Base-by-base conservation (phyloP, 768 basidiomycete genomes). In the Tricholomella constricta region DNA sequence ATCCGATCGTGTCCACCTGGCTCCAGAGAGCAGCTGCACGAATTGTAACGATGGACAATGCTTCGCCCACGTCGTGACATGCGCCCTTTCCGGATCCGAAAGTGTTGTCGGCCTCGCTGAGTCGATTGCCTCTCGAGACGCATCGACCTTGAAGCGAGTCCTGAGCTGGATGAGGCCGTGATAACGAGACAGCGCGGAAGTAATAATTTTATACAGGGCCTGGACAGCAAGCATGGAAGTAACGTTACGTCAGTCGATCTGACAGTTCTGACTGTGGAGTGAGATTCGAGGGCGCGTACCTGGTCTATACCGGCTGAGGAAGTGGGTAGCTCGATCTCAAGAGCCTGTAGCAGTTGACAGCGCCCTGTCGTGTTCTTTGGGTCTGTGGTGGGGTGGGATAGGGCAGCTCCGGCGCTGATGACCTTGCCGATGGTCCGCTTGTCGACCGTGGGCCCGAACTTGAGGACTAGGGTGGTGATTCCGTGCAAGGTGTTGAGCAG, bases 391-490 rank as follows among this genome's bases (percentile, higher is more conserved):
- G 49, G 45, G 15, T 40, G 27, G 4, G 50, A 58, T 14, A 68
- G 63, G 5, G 69, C 68, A 31, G 73, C 74, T 2, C 69, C 72
- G 4, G 78, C 75, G n/a, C 70, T 70, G 31, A 81, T 49, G 8
- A 78, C 68, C 55, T 79, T 80, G 49, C 77, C 78, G 26, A 77
- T 68, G 12, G 78, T 74, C 36, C 79, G 65, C 51, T 67, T 64
- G 55, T 81, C 79, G 14, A 79, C 74, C 20, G 62, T 60, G 19
- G 67, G 62, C 1, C 70, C 65, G 54, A 81, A 79, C 6, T 63
- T 57, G 4, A 81, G 51, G 2, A 62, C 55, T 2, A 80, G 64
- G 7, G 58, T 56, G 14, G 55, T 50, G 45, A 75, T 62, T 7
- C 72, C 76, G 14, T 60, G 66, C 14, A 78, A 56, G 6, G 66